A percentile compares a stretch with the other conserved stretches of the same genome.
Evolutionary conservation across 1,284 basidiomycete species (phyloP).

Genomic region (Melampsora americana): DNA sequence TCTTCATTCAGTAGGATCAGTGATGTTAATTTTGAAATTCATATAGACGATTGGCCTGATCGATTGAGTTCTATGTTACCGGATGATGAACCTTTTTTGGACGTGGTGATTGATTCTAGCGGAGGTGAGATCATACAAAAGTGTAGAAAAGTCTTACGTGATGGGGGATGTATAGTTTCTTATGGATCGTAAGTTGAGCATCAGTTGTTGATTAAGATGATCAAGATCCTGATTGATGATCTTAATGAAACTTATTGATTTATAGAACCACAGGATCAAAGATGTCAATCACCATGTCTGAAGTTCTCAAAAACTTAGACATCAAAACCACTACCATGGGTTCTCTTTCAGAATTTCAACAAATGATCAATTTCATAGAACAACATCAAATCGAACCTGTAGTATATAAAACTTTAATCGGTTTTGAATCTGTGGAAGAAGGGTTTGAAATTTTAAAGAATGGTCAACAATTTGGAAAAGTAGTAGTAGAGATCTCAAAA

Average conservation of each 20-base stretch:
- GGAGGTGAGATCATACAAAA: conserved; percentile 37
- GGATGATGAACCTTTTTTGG: conserved; percentile 2
- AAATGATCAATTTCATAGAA: conserved; percentile 35
- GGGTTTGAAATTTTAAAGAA: conserved; percentile 30
- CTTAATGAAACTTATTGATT: background rate
- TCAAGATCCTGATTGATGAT: background rate
- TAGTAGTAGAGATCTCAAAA: conserved; percentile 21
- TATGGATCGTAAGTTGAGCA: conserved; percentile 31
- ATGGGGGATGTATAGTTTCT: conserved; percentile 21
- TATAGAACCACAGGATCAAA: conserved; percentile 21
- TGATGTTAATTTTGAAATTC: conserved; percentile 1
- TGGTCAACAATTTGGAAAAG: conserved; percentile 36
- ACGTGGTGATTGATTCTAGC: conserved; percentile 35
- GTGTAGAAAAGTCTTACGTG: conserved; percentile 16
- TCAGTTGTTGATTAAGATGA: background rate
- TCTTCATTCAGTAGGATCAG: background rate
- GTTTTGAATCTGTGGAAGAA: conserved; percentile 30
- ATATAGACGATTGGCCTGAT: conserved; percentile 19
- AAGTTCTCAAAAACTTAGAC: conserved; percentile 32
- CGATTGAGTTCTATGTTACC: conserved; percentile 16
- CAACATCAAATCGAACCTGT: conserved; percentile 24
- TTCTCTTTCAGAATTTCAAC: conserved; percentile 25
- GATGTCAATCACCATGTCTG: conserved; percentile 28
- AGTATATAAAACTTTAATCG: conserved; percentile 1
- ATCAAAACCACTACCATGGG: conserved; percentile 28